Percentiles rank a stretch among this genome's conserved stretches.
phyloP scores from a whole-genome alignment of 2,329 filamentous ascomycete species.

The Fusarium brevicatenulatum region DNA sequence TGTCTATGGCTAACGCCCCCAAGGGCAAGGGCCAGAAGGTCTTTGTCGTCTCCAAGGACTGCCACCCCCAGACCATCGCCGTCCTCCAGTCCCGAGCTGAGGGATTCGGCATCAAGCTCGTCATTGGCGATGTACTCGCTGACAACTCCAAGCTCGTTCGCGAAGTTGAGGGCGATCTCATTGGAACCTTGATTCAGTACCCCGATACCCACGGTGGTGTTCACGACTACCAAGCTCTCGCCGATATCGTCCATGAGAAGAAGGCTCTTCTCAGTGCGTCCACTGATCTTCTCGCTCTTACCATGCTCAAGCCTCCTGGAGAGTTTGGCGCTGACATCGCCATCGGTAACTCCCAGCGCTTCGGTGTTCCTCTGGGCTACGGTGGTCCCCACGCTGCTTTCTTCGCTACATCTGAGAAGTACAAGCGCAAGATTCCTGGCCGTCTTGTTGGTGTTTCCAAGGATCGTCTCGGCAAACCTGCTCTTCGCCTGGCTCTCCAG shows the following conservation, averaged over 20 bases:
- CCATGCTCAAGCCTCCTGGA: constrained; percentile 86
- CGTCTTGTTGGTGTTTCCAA: constrained; percentile 90
- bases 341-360: constrained; percentile 89
- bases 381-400: constrained; percentile 96
- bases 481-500: constrained; percentile 75
- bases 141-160: constrained; percentile 72
- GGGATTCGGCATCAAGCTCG: constrained; percentile 86
- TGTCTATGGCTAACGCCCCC: constrained; percentile 76
- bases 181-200: constrained; percentile 93
- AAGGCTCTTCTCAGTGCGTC: constrained; percentile 86
- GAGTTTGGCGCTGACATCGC: constrained; percentile 96
- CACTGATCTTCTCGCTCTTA: constrained; percentile 89
- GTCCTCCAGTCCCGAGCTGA: constrained; percentile 87
- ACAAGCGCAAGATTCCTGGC: constrained; percentile 93
- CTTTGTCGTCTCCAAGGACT: constrained; percentile 82
- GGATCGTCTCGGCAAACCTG: constrained; percentile 79
- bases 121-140: constrained; percentile 78
- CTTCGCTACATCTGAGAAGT: constrained; percentile 81
- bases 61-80: constrained; percentile 87
- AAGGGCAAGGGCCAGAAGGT: constrained; percentile 76
- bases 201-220: constrained; percentile 88
- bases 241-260: constrained; percentile 79
- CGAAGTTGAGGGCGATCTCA: constrained; percentile 80
- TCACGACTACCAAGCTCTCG: constrained; percentile 77
- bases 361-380: constrained; percentile 91